A percentile compares a stretch with the other conserved stretches of the same genome.
phyloP scores from a whole-genome alignment of 257 asterid species.

The Misopates orontium region DNA sequence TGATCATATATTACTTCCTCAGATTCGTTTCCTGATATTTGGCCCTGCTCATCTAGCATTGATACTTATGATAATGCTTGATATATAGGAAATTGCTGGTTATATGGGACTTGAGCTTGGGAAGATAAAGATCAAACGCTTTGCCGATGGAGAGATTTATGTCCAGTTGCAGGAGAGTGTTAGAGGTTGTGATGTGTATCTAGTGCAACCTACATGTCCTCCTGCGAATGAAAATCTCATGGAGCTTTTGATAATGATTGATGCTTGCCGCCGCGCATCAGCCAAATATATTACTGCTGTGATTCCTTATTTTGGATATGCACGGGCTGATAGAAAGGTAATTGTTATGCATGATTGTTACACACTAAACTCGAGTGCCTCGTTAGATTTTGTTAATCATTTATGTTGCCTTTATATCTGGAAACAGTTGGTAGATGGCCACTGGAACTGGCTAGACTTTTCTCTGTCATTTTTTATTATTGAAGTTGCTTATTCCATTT shows the following conservation, averaged over 20 bases:
- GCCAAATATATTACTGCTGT: conserved; percentile 81
- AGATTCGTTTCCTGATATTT: no score
- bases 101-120: conserved; percentile 78
- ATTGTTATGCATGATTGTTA: conserved; percentile 13
- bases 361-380: no score
- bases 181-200: conserved; percentile 78
- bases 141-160: conserved; percentile 83
- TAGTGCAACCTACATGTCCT: conserved; percentile 82
- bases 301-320: conserved; percentile 81
- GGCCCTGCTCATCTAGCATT: no score
- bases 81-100: conserved; percentile 69
- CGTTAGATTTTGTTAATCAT: no score
- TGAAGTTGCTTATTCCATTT: conserved; percentile 19
- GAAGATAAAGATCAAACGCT: conserved; percentile 63
- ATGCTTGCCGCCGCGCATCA: conserved; percentile 87
- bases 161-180: conserved; percentile 86
- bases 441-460: not conserved
- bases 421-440: not conserved
- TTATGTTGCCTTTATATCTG: no score
- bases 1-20: not conserved
- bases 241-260: conserved; percentile 83
- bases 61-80: conserved; percentile 12
- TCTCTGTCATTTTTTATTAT: not conserved
- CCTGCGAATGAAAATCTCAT: conserved; percentile 85
- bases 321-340: conserved; percentile 84